Base-by-base conservation (phyloP, 257 asterid genomes). In the Solanum sitiens region DNA sequence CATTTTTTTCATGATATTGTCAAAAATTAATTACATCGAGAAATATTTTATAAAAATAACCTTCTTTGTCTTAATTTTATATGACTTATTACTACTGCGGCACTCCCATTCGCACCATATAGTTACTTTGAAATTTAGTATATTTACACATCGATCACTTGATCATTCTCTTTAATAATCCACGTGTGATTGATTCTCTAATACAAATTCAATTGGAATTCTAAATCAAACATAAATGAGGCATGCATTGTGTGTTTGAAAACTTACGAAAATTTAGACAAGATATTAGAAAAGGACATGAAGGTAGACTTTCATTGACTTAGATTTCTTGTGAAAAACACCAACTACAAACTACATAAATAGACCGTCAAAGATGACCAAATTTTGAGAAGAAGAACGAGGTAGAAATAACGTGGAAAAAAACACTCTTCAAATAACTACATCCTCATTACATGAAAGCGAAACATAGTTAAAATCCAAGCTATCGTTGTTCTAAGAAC, bases 401-500 rank as follows among this genome's bases (percentile, higher is more conserved):
- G 2, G 44, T 15, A 80, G 44, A 47, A 27, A 80, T 47, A 16
- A 25, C 40, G 10, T 8, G 65, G 8, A 11, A 25, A 14, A 23
- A 42, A 75, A 3, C 59, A 80, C 85, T 30, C 68, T 25, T 47
- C 25, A 5, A 80, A 65, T 65, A n/a, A 80, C 56, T 18, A 80
- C 65, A 80, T 47, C 20, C 16, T 80, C 68, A 30, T 3, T 10
- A 80, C 68, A 42, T 40, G 35, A 42, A 40, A 23, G 35, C 27
- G 13, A 76, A 42, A 53, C n/a, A 76, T 53, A 76, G 61, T 40
- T 40, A 53, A 18, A 76, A 76, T 76, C 59, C 59, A 76, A 76
- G 61, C 8, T 39, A 23, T 75, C 39, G 18, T 70, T 14, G 33
- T 8, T 37, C 83, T 86, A 93, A 37, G 65, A 56, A 94, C 96